Evolutionary conservation across 1,139 yeast species (phyloP), one percentile per base, ranked within the genome.

Genomic region (Suhomyces kunorum): DNA sequence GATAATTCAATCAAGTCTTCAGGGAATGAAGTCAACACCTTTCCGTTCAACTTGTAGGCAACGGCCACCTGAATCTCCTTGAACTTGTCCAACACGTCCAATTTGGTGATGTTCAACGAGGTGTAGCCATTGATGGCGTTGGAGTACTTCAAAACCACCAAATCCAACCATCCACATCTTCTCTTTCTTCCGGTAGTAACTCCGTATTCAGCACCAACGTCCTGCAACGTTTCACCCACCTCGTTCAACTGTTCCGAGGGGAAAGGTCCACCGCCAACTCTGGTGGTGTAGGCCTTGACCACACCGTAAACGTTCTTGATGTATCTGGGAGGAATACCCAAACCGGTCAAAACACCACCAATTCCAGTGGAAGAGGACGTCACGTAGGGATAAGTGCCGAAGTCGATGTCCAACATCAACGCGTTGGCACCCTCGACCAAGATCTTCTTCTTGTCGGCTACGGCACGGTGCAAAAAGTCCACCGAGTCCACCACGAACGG

Each of bases 191-290:
- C 98, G 31, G 99, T 92, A 53, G 99, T 92, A 51, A 92, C 99
- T 66, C 99, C 99, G 59, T 64, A 88, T 68, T 92, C 97, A 43
- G 92, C 96, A 56, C 99, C 99, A 49, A 90, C 87, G 37, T 74
- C 69, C 67, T 94, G 98, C 59, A 92, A 76, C 50, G 81, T 80
- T 59, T 86, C 96, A 58, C 99, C 99, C 40, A 73, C 79, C 30
- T 72, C 81, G 64, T 92, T 89, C 63, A 90, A 78, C 65, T 90
- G 98, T 69, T 92, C 99, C 43, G 98, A 84, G 48, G 99, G 98
- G 86, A 92, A 92, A 26, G 99, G 98, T 48, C 99, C 99, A 59
- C 89, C 98, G 57, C 99, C 99, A 43, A 92, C 99, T 68, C 99
- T 83, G 30, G 98, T 92, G 36, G 98, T 94, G 68, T 92, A 92